Conservation (phyloP, 2,329 filamentous ascomycete species). For the Exophiala calicioides region DNA sequence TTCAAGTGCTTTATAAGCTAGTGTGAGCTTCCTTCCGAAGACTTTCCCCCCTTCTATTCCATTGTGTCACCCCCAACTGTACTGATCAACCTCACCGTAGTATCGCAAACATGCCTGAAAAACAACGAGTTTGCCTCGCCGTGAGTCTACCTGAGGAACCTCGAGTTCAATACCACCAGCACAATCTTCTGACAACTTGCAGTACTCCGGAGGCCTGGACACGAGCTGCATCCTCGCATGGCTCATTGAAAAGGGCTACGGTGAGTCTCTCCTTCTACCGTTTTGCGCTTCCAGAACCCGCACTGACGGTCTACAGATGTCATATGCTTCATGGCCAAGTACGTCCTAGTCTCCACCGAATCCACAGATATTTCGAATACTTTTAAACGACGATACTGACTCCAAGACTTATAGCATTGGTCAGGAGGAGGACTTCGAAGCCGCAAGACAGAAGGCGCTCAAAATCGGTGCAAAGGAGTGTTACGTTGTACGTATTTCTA, state of each 20-base stretch:
- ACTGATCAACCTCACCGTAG: no score
- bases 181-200: not conserved
- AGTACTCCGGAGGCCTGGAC: slow-evolving; percentile 55
- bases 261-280: not conserved
- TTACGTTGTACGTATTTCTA: slow-evolving; percentile 19
- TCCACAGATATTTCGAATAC: not conserved
- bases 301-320: slow-evolving; percentile 46
- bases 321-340: slow-evolving; percentile 66
- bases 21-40: no score
- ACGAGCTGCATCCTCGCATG: slow-evolving; percentile 58
- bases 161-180: not conserved
- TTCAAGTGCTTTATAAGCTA: no score
- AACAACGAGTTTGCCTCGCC: slow-evolving; percentile 12
- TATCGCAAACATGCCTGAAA: slow-evolving; percentile 12
- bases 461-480: slow-evolving; percentile 69
- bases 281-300: not conserved
- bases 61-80: no score
- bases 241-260: slow-evolving; percentile 51
- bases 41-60: no score
- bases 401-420: slow-evolving; percentile 51
- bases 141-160: slow-evolving; percentile 2
- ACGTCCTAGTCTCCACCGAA: not conserved
- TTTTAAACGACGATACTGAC: slow-evolving; percentile 1
- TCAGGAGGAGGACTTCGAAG: slow-evolving; percentile 70
- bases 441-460: slow-evolving; percentile 66